These are phyloP conservation scores for Mycena capillaripes DNA, from an alignment of 768 basidiomycete genomes.

Conservation along the genomic window DNA sequence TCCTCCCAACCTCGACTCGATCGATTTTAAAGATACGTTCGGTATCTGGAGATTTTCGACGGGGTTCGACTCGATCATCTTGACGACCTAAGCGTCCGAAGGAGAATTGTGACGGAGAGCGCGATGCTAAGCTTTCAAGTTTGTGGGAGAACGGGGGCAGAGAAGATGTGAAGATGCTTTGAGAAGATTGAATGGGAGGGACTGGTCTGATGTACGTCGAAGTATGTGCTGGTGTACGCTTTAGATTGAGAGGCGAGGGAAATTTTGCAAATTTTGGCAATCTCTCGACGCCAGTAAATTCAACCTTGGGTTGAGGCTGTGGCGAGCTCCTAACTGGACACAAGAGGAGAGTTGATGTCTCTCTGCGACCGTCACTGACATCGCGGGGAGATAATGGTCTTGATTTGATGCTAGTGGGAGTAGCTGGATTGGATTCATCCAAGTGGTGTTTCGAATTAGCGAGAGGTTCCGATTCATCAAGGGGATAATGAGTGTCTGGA, in stretches of 20 bases:
- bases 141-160: neutral
- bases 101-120: neutral
- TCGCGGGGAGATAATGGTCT: neutral
- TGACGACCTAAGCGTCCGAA: neutral
- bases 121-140: neutral
- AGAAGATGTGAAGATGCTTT: neutral
- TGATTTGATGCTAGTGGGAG: neutral
- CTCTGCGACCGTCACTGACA: neutral
- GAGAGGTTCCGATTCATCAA: neutral
- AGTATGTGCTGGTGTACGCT: neutral
- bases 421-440: neutral
- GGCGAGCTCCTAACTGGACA: neutral
- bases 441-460: neutral
- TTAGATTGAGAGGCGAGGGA: neutral
- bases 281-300: neutral
- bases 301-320: neutral
- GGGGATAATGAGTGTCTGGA: neutral
- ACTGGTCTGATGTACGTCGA: neutral
- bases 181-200: neutral
- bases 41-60: neutral
- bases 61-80: neutral
- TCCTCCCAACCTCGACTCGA: neutral
- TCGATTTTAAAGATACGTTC: constrained; percentile 1
- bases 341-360: neutral
- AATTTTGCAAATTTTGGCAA: constrained; percentile 17